phyloP scores from a whole-genome alignment of 371 early-diverging fungal species.

The Lichtheimia corymbifera region DNA sequence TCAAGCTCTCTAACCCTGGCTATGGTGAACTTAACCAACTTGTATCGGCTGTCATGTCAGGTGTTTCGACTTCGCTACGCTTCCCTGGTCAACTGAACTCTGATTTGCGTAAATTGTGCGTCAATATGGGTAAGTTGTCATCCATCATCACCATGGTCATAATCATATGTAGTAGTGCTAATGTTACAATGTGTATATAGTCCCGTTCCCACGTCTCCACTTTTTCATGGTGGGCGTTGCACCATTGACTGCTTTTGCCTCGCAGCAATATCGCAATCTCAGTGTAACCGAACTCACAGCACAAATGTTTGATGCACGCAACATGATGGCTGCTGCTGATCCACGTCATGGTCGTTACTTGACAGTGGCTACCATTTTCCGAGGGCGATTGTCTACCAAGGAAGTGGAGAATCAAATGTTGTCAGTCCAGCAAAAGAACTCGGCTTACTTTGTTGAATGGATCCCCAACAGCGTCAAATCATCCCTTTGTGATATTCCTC shows the following conservation, averaged over 20 bases:
- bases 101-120: conserved; percentile 97
- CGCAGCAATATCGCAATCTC: conserved; percentile 86
- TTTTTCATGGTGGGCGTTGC: conserved; percentile 99
- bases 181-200: conserved; percentile 7
- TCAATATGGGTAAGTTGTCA: conserved; percentile 95
- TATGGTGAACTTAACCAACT: conserved; percentile 85
- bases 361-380: conserved; percentile 97
- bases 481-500: conserved; percentile 97
- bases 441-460: conserved; percentile 99
- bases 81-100: conserved; percentile 99
- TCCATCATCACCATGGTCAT: too few species aligned
- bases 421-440: conserved; percentile 92
- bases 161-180: too few species aligned
- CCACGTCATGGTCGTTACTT: conserved; percentile 97
- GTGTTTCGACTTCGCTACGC: conserved; percentile 96
- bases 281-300: conserved; percentile 93
- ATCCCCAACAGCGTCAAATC: conserved; percentile 99
- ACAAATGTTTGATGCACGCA: conserved; percentile 98
- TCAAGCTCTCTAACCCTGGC: conserved; percentile 78
- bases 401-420: conserved; percentile 99
- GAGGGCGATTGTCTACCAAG: conserved; percentile 97
- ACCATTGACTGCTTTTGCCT: conserved; percentile 90
- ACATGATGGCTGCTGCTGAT: conserved; percentile 99
- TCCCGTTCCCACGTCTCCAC: conserved; percentile 99
- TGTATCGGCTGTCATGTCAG: conserved; percentile 89